Evolutionary conservation across 345 rosid genomes (phyloP), one percentile per base, ranked within the genome.

Genomic region (Trapa incisa): DNA sequence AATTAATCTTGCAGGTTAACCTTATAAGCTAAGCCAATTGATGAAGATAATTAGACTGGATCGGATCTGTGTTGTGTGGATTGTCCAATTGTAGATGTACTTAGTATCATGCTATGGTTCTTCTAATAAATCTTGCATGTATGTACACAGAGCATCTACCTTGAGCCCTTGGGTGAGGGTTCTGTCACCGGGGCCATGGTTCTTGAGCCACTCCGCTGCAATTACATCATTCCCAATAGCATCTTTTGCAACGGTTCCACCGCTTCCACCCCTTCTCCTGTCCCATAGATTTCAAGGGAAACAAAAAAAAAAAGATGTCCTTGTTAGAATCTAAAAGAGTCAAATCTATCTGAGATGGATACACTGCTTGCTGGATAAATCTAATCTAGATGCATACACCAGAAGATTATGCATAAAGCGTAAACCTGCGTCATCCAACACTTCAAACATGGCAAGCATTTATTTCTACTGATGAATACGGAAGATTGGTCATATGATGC

Each of bases 101-200:
- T 45, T 45, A 22, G 29, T 22, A 45, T 11, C 11, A 13, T 7
- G 48, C 48, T 45, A 7, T 45, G 48, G 1, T 45, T 45, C 48
- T 45, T 45, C 11, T 11, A 45, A 7, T 6, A 11, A 45, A 45
- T 45, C 48, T 45, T 11, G 11, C 29, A 22, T 45, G 13, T 45
- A 45, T 45, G 11, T 45, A 45, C 29, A 6, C 10, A 56, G 68
- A 29, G 37, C 29, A 22, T 22, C 29, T 75, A 93, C 97, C 96
- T 93, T 93, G 29, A 93, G 65, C 68, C 97, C 98, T 77, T 93
- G 94, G 35, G 92, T 77, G 50, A 94, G 82, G 67, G 99, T 90
- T 57, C 89, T 73, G 78, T 93, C 96, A 38, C 97, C 99, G 16
- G 95, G 82, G 70, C 88, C 91, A 57, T 88, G 97, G 74, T 67